A percentile compares a stretch with the other conserved stretches of the same genome.
Conservation (phyloP, 495 filamentous ascomycete genomes). For the Xylaria bambusicola region DNA sequence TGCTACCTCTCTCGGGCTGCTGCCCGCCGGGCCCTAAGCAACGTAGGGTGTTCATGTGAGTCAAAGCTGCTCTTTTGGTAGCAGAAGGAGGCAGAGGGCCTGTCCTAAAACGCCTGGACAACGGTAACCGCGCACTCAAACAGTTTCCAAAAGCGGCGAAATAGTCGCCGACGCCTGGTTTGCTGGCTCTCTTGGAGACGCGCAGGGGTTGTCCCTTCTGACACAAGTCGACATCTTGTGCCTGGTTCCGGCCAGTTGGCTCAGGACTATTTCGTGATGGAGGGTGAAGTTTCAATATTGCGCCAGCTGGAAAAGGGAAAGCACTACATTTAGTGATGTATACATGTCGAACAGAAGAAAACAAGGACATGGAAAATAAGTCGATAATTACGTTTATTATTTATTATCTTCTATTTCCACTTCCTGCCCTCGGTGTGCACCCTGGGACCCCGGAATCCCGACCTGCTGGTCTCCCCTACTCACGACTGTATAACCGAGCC, state of each 20-base stretch:
- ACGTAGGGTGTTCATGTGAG: slow-evolving; percentile 18
- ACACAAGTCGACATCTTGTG: slow-evolving; percentile 13
- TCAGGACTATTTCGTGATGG: slow-evolving; percentile 6
- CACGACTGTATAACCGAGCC: slow-evolving; percentile 1
- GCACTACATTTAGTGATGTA: too few relatives aligned
- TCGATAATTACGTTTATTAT: background rate
- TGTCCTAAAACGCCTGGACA: background rate
- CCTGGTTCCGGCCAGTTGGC: slow-evolving; percentile 21
- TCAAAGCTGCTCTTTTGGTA: slow-evolving; percentile 6
- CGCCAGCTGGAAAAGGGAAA: background rate
- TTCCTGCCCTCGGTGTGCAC: background rate
- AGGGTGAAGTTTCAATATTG: slow-evolving; percentile 2
- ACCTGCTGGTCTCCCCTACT: slow-evolving; percentile 6
- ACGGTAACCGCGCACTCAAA: slow-evolving; percentile 11
- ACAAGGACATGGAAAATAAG: slow-evolving; percentile 3
- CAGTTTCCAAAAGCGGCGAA: slow-evolving; percentile 2
- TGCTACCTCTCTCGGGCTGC: background rate
- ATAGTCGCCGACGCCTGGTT: slow-evolving; percentile 3
- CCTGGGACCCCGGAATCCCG: background rate
- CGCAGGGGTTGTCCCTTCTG: slow-evolving; percentile 17
- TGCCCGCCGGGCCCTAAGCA: slow-evolving; percentile 5
- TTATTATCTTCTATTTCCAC: background rate
- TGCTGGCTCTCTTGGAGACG: slow-evolving; percentile 3
- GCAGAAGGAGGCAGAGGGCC: background rate
- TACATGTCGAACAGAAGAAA: background rate